A percentile compares a stretch with the other conserved stretches of the same genome.
These are phyloP conservation scores for Citrus cavaleriei DNA, from an alignment of 345 rosid species.

Conservation along the genomic window DNA sequence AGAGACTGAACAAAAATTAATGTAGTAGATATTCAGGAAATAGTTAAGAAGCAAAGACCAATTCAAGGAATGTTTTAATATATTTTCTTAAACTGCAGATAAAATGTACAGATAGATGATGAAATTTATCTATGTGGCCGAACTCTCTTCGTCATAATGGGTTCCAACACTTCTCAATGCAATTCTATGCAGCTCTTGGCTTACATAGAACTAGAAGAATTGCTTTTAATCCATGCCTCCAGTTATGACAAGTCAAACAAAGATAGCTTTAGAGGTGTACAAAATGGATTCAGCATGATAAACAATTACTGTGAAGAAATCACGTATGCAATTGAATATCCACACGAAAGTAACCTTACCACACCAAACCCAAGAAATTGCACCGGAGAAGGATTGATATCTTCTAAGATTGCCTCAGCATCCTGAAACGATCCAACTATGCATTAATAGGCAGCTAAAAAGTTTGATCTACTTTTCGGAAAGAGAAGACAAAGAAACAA, in stretches of 20 bases:
- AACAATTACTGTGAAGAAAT: not conserved
- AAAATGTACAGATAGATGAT: not conserved
- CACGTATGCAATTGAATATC: not conserved
- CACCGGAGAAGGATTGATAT: conserved; percentile 67
- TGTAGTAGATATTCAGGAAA: not conserved
- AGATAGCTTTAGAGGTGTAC: not conserved
- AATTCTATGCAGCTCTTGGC: not conserved
- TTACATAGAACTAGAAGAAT: not conserved
- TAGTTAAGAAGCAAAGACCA: not conserved
- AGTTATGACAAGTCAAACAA: not conserved
- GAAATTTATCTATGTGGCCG: not conserved
- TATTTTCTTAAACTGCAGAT: not conserved
- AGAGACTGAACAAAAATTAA: not conserved
- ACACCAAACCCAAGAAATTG: conserved; percentile 64
- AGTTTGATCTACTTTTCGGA: not conserved
- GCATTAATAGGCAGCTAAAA: not conserved
- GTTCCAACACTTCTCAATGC: not conserved
- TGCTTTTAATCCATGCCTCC: not conserved
- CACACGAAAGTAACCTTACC: conserved; percentile 44
- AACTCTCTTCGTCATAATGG: not conserved
- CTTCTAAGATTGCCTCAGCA: conserved; percentile 88
- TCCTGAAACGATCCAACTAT: conserved; percentile 47
- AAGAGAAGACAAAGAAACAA: not conserved
- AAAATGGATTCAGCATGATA: not conserved
- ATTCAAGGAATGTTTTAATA: not conserved